phyloP scores from a whole-genome alignment of 495 filamentous ascomycete species.

The Annulohypoxylon maeteangense region DNA sequence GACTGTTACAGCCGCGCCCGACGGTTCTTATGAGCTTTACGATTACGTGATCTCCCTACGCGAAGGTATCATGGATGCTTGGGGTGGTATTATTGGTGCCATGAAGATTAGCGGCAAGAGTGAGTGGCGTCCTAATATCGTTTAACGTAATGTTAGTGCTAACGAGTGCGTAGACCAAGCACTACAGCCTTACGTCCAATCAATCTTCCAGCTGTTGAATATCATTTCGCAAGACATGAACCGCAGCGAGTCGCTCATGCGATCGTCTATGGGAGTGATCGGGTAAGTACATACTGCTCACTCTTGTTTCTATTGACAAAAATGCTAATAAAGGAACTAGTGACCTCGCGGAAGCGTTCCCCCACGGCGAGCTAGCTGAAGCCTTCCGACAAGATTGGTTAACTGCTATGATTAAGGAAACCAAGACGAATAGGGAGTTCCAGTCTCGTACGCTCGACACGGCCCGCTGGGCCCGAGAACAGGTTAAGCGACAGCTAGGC shows the following conservation, averaged over 20 bases:
- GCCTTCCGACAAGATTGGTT: constrained; percentile 94
- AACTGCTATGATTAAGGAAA: constrained; percentile 85
- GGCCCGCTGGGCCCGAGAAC: constrained; percentile 95
- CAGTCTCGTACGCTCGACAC: constrained; percentile 86
- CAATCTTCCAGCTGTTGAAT: constrained; percentile 90
- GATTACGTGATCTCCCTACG: constrained; percentile 94
- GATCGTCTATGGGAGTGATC: constrained; percentile 94
- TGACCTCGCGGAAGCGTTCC: constrained; percentile 93
- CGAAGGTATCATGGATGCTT: constrained; percentile 99
- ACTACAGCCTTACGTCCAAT: constrained; percentile 80
- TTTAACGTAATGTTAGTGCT: constrained; percentile 20
- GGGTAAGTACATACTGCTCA: constrained; percentile 75
- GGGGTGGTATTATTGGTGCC: constrained; percentile 93
- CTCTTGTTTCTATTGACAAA: not conserved
- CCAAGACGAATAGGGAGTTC: constrained; percentile 85
- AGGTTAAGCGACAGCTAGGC: constrained; percentile 89
- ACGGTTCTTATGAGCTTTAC: constrained; percentile 86
- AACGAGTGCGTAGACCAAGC: constrained; percentile 64
- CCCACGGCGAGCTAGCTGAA: constrained; percentile 82
- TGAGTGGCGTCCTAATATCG: constrained; percentile 53
- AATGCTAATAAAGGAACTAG: constrained; percentile 62
- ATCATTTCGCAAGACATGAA: constrained; percentile 81
- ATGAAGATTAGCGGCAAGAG: constrained; percentile 85
- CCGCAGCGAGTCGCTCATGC: constrained; percentile 89
- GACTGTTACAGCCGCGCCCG: constrained; percentile 73